Conservation (phyloP, 192 early-diverging fungal genomes). For the Linnemannia exigua region DNA sequence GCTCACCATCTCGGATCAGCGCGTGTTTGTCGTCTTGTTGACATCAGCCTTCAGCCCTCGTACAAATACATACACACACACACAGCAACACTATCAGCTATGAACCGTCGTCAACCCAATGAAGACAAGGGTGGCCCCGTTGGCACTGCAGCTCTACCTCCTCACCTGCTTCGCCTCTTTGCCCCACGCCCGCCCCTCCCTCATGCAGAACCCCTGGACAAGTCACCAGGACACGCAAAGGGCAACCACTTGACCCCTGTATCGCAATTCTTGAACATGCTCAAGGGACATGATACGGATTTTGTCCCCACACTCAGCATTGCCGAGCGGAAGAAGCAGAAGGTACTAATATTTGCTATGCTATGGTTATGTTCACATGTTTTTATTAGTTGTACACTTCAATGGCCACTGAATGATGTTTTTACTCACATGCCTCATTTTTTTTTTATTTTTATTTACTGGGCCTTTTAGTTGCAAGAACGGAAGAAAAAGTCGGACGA, state of each 20-base stretch:
- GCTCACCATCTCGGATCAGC: background rate
- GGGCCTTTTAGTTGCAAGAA: constrained; percentile 63
- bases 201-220: constrained; percentile 75
- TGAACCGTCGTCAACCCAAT: constrained; percentile 46
- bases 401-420: background rate
- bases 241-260: constrained; percentile 71
- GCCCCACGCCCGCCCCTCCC: constrained; percentile 85
- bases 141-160: constrained; percentile 65
- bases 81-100: constrained; percentile 10
- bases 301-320: constrained; percentile 80
- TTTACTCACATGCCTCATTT: background rate
- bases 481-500: constrained; percentile 72
- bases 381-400: background rate
- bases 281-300: constrained; percentile 74
- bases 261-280: constrained; percentile 66
- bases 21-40: background rate
- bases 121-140: constrained; percentile 34
- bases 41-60: background rate
- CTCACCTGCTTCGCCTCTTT: constrained; percentile 84
- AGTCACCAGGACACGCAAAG: constrained; percentile 68
- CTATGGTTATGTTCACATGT: background rate
- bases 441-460: constrained; percentile 12
- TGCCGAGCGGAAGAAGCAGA: constrained; percentile 77
- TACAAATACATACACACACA: background rate
- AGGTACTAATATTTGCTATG: constrained; percentile 59